Conservation (phyloP, 108 stramenopile genomes). For the Cylindrotheca fusiformis region DNA sequence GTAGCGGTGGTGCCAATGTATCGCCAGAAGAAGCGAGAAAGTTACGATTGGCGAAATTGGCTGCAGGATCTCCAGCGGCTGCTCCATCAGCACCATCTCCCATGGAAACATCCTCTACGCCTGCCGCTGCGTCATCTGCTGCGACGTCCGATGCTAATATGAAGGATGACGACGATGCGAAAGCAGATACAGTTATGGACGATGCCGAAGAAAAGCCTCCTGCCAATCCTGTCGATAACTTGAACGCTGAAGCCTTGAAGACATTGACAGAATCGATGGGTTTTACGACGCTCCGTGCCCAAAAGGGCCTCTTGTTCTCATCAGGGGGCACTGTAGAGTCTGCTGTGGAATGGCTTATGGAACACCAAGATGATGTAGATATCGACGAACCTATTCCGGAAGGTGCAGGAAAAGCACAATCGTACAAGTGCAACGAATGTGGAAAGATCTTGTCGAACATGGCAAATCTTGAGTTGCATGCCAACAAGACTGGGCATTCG, state of each 20-base stretch:
- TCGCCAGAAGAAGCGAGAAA: constrained; percentile 57
- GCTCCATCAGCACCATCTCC: constrained; percentile 10
- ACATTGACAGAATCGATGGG: constrained; percentile 85
- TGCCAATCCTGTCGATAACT: constrained; percentile 35
- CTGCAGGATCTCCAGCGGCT: constrained; percentile 21
- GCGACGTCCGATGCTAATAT: constrained; percentile 19
- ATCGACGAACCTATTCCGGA: constrained; percentile 91
- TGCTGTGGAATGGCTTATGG: constrained; percentile 94
- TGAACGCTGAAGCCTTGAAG: constrained; percentile 53
- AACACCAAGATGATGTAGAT: constrained; percentile 90
- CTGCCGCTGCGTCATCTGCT: constrained; percentile 8
- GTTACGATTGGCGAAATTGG: constrained; percentile 59
- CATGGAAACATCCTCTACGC: constrained; percentile 1
- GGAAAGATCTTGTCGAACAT: constrained; percentile 79
- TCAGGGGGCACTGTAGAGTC: constrained; percentile 78
- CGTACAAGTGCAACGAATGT: constrained; percentile 89
- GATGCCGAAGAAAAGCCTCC: constrained; percentile 21
- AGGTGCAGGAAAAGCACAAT: constrained; percentile 49
- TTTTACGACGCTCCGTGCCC: constrained; percentile 82
- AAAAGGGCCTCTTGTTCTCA: constrained; percentile 82
- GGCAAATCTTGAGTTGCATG: constrained; percentile 89
- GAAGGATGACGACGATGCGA: constrained; percentile 14
- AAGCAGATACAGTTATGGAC: constrained; percentile 16
- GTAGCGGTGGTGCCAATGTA: constrained; percentile 20
- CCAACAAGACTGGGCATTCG: constrained; percentile 87